Conservation (phyloP, 1,284 basidiomycete genomes). For the Lentinula novae-zelandiae region DNA sequence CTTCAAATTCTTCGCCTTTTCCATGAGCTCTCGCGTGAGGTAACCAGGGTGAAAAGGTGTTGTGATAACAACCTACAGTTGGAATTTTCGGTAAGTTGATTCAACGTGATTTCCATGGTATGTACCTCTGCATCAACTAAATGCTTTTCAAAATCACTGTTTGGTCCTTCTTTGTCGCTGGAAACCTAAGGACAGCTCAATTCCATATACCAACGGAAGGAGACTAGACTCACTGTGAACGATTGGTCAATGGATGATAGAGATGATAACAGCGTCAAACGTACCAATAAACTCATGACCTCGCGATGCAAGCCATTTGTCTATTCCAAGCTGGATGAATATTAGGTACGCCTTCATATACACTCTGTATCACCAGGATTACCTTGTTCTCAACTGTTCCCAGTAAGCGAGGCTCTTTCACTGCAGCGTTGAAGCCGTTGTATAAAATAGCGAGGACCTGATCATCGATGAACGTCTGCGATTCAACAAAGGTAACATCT, state of each 20-base stretch:
- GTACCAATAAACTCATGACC: slow-evolving; percentile 76
- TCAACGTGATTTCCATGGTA: neutral
- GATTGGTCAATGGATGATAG: neutral
- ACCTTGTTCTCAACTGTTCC: slow-evolving; percentile 90
- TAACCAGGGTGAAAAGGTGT: slow-evolving; percentile 94
- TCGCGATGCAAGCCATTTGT: slow-evolving; percentile 66
- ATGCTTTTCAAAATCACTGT: slow-evolving; percentile 86
- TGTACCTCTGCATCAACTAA: slow-evolving; percentile 65
- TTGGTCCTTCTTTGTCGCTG: slow-evolving; percentile 78
- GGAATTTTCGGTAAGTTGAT: neutral
- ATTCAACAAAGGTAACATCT: neutral
- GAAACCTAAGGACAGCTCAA: slow-evolving; percentile 21
- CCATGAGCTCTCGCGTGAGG: slow-evolving; percentile 77
- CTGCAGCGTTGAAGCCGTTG: slow-evolving; percentile 69
- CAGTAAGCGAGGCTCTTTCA: slow-evolving; percentile 79
- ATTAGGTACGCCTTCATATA: neutral
- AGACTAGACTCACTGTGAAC: slow-evolving; percentile 5
- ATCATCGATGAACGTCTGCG: neutral
- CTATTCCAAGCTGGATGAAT: slow-evolving; percentile 62
- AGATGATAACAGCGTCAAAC: slow-evolving; percentile 45
- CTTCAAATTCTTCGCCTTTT: slow-evolving; percentile 87
- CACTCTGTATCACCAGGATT: neutral
- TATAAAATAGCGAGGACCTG: slow-evolving; percentile 84
- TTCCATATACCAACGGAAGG: neutral
- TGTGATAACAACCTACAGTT: slow-evolving; percentile 80